Evolutionary conservation across 2,329 filamentous ascomycete genomes (phyloP).

Genomic region (Cladorrhinum sp.): DNA sequence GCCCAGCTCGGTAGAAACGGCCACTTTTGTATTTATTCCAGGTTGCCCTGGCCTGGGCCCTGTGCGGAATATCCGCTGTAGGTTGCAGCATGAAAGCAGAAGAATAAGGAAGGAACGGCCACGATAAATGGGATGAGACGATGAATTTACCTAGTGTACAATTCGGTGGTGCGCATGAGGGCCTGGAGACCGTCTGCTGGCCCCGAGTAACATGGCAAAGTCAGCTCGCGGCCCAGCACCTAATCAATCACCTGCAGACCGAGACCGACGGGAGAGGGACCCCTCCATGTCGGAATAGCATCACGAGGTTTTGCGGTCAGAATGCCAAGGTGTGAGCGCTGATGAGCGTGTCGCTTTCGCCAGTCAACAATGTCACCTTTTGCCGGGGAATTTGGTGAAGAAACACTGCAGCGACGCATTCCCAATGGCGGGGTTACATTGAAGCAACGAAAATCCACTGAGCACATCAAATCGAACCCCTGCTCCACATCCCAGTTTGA

Average conservation of each 20-base stretch:
- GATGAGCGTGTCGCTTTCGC: constrained; percentile 5
- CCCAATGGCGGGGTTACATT: constrained; percentile 5
- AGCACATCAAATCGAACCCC: constrained; percentile 15
- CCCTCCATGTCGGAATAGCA: background rate
- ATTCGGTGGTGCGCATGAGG: too few species aligned
- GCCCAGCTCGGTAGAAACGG: constrained; percentile 12
- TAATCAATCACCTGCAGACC: too few species aligned
- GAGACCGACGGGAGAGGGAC: background rate
- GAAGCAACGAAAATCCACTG: background rate
- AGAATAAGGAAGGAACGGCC: background rate
- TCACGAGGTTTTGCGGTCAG: background rate
- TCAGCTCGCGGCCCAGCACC: too few species aligned
- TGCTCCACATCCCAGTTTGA: constrained; percentile 16
- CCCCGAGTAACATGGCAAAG: too few species aligned
- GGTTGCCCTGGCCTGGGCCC: background rate
- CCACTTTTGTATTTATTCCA: background rate
- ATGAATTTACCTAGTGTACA: background rate
- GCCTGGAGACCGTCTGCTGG: too few species aligned
- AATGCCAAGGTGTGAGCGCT: background rate
- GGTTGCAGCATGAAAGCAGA: background rate
- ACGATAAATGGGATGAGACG: background rate
- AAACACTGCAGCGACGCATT: background rate
- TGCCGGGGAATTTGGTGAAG: background rate
- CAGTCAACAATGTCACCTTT: constrained; percentile 2
- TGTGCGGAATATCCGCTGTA: background rate